Base-by-base conservation (phyloP, 1,139 yeast genomes). In the Yamadazyma spencermartinsiae region DNA sequence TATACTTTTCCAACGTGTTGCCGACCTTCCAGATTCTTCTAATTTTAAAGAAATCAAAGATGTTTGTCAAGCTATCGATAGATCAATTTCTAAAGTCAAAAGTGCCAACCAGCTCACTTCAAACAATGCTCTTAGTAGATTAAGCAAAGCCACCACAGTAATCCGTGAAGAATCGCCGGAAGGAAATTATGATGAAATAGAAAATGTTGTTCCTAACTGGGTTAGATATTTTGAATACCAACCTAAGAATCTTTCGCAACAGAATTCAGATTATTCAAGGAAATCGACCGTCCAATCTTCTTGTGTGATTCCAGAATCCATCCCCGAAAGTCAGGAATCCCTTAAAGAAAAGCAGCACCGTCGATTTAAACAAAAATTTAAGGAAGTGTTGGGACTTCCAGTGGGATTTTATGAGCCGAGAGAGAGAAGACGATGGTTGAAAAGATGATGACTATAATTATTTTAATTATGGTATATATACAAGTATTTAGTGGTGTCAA, bases 151-250 rank as follows among this genome's bases (percentile, higher is more conserved):
- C n/a, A n/a, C n/a, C n/a, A n/a, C n/a, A n/a, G n/a, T n/a, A n/a
- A n/a, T n/a, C n/a, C n/a, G n/a, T n/a, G n/a, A n/a, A n/a, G n/a
- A n/a, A n/a, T n/a, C n/a, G n/a, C n/a, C n/a, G n/a, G n/a, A n/a
- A n/a, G n/a, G n/a, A n/a, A n/a, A n/a, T n/a, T n/a, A n/a, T n/a
- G 31, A 8, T 5, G 10, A 7, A 27, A 14, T 12, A 16, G 14
- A 27, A 12, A 34, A 17, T 10, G 28, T 35, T 16, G 34, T 32
- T 1, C 44, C 44, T 23, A 38, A 40, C 21, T 40, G 44, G 44
- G 39, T 38, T 2, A 35, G 24, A 12, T 35, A 38, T 26, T 32
- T 40, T 34, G 38, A 37, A 30, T 40, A 35, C 31, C 34, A 40
- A 4, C 31, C 25, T n/a, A n/a, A 11, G 5, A 23, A 26, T 28